Percentiles rank a stretch among this genome's conserved stretches.
phyloP scores from a whole-genome alignment of 2,329 filamentous ascomycete species.

The Beauveria asiatica region DNA sequence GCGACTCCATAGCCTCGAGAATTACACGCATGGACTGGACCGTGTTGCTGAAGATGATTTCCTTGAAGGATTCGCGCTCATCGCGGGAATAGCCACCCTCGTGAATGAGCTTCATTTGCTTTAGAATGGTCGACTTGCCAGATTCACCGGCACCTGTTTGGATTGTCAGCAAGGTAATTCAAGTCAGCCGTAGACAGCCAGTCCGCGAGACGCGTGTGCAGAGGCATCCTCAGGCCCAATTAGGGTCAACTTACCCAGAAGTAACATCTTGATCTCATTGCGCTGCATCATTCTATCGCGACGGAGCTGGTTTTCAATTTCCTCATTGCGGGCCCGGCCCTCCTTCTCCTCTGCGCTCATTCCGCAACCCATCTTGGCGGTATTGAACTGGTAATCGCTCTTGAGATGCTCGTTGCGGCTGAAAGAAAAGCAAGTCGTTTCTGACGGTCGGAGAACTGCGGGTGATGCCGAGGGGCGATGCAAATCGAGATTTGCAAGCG shows the following conservation, averaged over 20 bases:
- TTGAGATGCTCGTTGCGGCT: not conserved
- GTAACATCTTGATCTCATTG: slow-evolving; percentile 99
- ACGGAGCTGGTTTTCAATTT: slow-evolving; percentile 99
- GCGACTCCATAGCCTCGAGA: slow-evolving; percentile 59
- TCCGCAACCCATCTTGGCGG: slow-evolving; percentile 91
- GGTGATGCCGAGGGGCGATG: not conserved
- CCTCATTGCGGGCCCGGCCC: slow-evolving; percentile 99
- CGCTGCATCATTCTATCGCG: slow-evolving; percentile 97
- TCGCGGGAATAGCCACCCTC: slow-evolving; percentile 98
- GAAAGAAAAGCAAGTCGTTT: slow-evolving; percentile 2
- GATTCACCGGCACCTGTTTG: slow-evolving; percentile 71
- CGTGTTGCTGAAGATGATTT: slow-evolving; percentile 64
- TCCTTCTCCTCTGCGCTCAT: slow-evolving; percentile 99
- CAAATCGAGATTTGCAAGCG: not conserved
- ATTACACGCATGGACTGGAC: slow-evolving; percentile 64
- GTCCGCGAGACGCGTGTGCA: not conserved
- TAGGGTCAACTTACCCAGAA: slow-evolving; percentile 61
- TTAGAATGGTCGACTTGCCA: slow-evolving; percentile 91
- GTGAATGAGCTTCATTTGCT: slow-evolving; percentile 99
- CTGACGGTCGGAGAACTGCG: slow-evolving; percentile 1
- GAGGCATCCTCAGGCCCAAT: not conserved
- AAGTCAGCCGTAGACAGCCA: not conserved
- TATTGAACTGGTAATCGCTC: slow-evolving; percentile 17
- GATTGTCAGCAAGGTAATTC: not conserved
- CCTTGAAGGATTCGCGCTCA: slow-evolving; percentile 61